Evolutionary conservation across 2,329 filamentous ascomycete species (phyloP), one percentile per base, ranked within the genome.

Genomic region (Monosporascus sp.): DNA sequence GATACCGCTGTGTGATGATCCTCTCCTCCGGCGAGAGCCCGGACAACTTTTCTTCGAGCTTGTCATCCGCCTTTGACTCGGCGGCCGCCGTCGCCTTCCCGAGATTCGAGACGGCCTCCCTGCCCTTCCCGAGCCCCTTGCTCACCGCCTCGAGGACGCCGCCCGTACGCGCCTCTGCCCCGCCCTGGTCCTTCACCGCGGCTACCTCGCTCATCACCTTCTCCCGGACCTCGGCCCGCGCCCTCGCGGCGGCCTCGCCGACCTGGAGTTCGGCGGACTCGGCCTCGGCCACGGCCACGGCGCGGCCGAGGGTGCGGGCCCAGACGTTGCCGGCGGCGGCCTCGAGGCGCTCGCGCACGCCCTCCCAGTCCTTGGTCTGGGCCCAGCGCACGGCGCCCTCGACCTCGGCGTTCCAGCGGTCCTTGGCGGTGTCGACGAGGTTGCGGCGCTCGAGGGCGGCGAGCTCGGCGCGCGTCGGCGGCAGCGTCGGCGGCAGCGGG

Each of bases 341-440:
- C 67, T 87, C 84, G 59, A 84, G 71, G 2, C 73, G 75, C 58
- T 86, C 81, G 51, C 84, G 78, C 51, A 85, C 77, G 50, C 78
- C 77, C 48, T 75, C 72, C 86, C 86, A 90, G 68, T 88, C 81
- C 56, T 80, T 84, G 37, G 72, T 77, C 70, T 91, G 83, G 53
- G 83, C 80, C 78, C 82, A 86, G 54, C 76, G 77, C 52, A 88
- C 86, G 50, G 86, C 78, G 56, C 77, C 76, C 68, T 87, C 80
- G 37, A 93, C 71, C 70, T 93, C 88, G 49, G 79, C 71, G 69
- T 94, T 93, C 89, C 89, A 93, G 55, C 82, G 77, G 64, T 89
- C 86, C 74, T 93, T 93, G 62, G 86, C 78, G 37, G 82, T 75
- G 66, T 91, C 87, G 51, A 84, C 67, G 49, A 88, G 73, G 48